These are phyloP conservation scores for Microcyclosporella mali DNA, from an alignment of 2,329 filamentous ascomycete genomes.

Conservation along the genomic window DNA sequence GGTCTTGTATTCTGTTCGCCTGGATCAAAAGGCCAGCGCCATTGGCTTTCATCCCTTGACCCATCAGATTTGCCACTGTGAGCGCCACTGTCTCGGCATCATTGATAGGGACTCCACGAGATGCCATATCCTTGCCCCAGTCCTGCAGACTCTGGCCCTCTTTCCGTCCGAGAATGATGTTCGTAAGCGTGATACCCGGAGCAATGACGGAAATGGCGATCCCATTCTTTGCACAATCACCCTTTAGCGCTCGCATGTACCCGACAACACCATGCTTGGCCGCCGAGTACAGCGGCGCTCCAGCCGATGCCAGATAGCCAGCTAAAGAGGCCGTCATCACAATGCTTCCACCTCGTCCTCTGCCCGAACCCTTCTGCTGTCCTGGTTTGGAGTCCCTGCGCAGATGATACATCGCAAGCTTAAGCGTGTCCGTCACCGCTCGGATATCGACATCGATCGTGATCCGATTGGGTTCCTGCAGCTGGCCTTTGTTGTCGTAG, in stretches of 20 bases:
- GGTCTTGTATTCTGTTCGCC: slow-evolving; percentile 33
- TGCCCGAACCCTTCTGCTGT: slow-evolving; percentile 23
- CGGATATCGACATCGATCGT: slow-evolving; percentile 43
- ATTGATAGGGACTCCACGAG: slow-evolving; percentile 44
- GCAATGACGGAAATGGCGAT: slow-evolving; percentile 45
- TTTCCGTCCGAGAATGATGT: slow-evolving; percentile 35
- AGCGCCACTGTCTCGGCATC: slow-evolving; percentile 40
- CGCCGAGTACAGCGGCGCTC: slow-evolving; percentile 44
- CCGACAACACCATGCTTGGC: slow-evolving; percentile 48
- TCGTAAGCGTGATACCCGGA: slow-evolving; percentile 45
- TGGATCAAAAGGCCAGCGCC: slow-evolving; percentile 45
- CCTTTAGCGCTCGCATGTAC: slow-evolving; percentile 46
- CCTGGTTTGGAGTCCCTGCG: slow-evolving; percentile 25
- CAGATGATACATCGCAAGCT: slow-evolving; percentile 45
- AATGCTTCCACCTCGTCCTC: slow-evolving; percentile 38
- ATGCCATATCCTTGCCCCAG: slow-evolving; percentile 41
- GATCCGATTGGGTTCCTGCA: slow-evolving; percentile 43
- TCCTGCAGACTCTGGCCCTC: slow-evolving; percentile 32
- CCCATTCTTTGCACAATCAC: slow-evolving; percentile 41
- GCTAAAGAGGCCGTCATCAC: slow-evolving; percentile 46
- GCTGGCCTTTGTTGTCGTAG: slow-evolving; percentile 35
- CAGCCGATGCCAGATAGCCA: slow-evolving; percentile 44
- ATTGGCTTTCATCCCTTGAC: slow-evolving; percentile 39
- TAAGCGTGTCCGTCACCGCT: slow-evolving; percentile 43
- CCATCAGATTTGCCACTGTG: slow-evolving; percentile 42